phyloP scores from a whole-genome alignment of 306 rosid species.

The Citrullus mucosospermus region DNA sequence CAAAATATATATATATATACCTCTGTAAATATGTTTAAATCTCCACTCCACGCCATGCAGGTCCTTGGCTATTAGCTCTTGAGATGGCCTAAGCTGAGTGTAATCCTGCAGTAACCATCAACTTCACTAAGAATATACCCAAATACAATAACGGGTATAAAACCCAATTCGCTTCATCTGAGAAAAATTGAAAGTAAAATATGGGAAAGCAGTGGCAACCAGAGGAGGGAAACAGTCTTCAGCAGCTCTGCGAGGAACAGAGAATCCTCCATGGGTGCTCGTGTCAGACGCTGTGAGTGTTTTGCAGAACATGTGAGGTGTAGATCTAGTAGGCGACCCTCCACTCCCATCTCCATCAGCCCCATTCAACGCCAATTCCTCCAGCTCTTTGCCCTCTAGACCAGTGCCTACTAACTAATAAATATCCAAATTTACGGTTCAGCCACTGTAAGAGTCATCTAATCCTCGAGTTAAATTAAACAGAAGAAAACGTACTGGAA shows the following conservation, averaged over 20 bases:
- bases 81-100: constrained; percentile 91
- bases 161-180: background rate
- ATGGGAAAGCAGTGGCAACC: constrained; percentile 29
- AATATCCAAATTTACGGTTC: constrained; percentile 13
- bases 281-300: constrained; percentile 97
- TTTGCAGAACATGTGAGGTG: constrained; percentile 97
- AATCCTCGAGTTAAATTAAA: background rate
- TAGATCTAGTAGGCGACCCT: constrained; percentile 60
- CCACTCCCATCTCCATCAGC: constrained; percentile 58
- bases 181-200: background rate
- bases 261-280: constrained; percentile 95
- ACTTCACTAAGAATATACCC: background rate
- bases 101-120: constrained; percentile 46
- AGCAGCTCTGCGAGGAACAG: constrained; percentile 97
- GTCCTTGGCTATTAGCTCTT: constrained; percentile 91
- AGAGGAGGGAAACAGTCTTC: constrained; percentile 96
- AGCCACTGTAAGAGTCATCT: constrained; percentile 3
- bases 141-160: background rate
- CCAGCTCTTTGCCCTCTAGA: constrained; percentile 47
- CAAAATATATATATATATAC: constrained; percentile 43
- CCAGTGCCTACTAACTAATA: constrained; percentile 45
- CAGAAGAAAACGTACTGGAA: constrained; percentile 10
- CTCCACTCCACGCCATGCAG: constrained; percentile 87
- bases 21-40: constrained; percentile 89
- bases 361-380: constrained; percentile 49